phyloP scores from a whole-genome alignment of 2,329 filamentous ascomycete genomes.

The Raffaelea albimanens region DNA sequence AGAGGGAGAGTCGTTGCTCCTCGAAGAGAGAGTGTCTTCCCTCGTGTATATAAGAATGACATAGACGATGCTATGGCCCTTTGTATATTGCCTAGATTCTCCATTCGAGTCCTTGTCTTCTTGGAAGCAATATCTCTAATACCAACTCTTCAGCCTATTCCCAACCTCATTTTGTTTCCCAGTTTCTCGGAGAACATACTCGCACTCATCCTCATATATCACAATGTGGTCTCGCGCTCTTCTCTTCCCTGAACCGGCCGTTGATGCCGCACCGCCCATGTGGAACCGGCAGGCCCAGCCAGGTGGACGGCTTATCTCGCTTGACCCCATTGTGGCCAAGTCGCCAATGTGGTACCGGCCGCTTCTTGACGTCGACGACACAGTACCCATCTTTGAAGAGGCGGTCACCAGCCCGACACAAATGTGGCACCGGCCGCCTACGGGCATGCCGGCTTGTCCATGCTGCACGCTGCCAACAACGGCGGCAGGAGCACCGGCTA shows the following conservation, averaged over 20 bases:
- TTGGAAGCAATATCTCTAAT: too few relatives aligned
- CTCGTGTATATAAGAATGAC: too few relatives aligned
- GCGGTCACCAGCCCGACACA: conserved; percentile 4
- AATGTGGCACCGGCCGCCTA: conserved; percentile 9
- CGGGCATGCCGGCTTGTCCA: conserved; percentile 6
- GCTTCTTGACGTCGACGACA: neutral
- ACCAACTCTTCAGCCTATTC: too few relatives aligned
- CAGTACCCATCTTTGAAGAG: conserved; percentile 9
- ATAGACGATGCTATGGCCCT: too few relatives aligned
- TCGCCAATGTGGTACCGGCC: conserved; percentile 9
- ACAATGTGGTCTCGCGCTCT: conserved; percentile 6
- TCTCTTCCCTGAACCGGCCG: conserved; percentile 6
- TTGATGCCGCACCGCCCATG: conserved; percentile 7
- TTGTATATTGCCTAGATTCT: too few relatives aligned
- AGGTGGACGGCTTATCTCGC: conserved; percentile 3
- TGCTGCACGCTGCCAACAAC: conserved; percentile 6
- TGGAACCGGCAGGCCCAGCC: conserved; percentile 5
- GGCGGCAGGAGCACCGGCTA: neutral
- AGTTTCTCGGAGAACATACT: neutral
- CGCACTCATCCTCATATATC: conserved; percentile 10
- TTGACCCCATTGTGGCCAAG: conserved; percentile 2
- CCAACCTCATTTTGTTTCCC: too few relatives aligned
- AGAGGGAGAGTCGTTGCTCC: too few relatives aligned
- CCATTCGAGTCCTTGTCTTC: too few relatives aligned
- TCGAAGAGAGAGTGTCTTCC: too few relatives aligned